Evolutionary conservation across 345 rosid genomes (phyloP).

Genomic region (Stellera chamaejasme): DNA sequence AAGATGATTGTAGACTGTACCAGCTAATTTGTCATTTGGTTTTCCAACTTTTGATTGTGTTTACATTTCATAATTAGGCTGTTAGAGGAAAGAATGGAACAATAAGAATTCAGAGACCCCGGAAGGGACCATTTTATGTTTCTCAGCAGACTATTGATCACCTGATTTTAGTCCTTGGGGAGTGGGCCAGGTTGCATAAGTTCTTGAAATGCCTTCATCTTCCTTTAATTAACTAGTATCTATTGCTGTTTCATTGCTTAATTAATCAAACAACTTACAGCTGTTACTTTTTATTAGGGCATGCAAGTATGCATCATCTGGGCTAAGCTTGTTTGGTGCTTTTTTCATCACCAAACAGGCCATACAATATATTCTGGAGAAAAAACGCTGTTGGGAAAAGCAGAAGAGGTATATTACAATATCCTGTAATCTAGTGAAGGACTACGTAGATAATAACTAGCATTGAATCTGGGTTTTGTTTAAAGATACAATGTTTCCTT

Average conservation of each 20-base stretch:
- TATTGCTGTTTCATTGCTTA: constrained; percentile 1
- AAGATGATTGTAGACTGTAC: too few relatives aligned
- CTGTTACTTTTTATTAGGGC: constrained; percentile 35
- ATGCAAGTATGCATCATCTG: constrained; percentile 63
- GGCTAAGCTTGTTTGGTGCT: constrained; percentile 58
- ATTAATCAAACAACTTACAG: constrained; percentile 11
- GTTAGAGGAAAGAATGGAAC: constrained; percentile 83
- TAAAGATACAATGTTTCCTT: too few relatives aligned
- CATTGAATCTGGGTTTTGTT: too few relatives aligned
- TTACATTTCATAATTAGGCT: constrained; percentile 22
- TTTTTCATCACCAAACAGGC: constrained; percentile 54
- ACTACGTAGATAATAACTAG: too few relatives aligned
- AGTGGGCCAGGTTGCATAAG: constrained; percentile 66
- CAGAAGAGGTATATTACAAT: too few relatives aligned
- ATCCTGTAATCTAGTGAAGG: too few relatives aligned
- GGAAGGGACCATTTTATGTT: constrained; percentile 85
- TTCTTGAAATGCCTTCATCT: too few relatives aligned
- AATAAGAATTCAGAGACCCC: constrained; percentile 68
- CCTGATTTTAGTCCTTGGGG: constrained; percentile 51
- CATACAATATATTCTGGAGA: constrained; percentile 47
- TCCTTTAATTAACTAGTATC: too few relatives aligned
- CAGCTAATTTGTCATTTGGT: too few relatives aligned
- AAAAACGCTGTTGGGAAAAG: constrained; percentile 2
- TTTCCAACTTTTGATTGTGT: not conserved
- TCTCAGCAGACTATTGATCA: constrained; percentile 69